Percentiles rank a stretch among this genome's conserved stretches.
These are phyloP conservation scores for Ceratobasidium sp. DNA, from an alignment of 1,284 basidiomycete species.

Conservation along the genomic window DNA sequence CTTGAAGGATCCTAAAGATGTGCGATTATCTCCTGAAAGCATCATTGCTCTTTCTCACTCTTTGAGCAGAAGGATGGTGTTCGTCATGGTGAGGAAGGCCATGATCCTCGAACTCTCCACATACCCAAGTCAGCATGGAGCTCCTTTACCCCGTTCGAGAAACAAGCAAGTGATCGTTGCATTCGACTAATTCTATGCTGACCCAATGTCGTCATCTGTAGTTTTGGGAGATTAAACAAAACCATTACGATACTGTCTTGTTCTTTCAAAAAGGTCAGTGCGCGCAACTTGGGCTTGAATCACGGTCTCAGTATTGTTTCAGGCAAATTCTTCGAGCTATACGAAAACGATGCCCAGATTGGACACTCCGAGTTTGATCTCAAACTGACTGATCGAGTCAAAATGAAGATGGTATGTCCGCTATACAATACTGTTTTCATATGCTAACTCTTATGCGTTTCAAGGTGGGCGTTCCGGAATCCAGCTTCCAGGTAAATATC, in stretches of 20 bases:
- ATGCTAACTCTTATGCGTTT: not conserved
- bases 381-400: slow-evolving; percentile 69
- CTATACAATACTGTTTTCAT: not conserved
- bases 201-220: slow-evolving; percentile 52
- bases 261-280: slow-evolving; percentile 97
- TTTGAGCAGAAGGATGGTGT: slow-evolving; percentile 79
- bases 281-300: slow-evolving; percentile 48
- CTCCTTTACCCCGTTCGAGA: slow-evolving; percentile 94
- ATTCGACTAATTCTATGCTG: not conserved
- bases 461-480: slow-evolving; percentile 95
- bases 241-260: slow-evolving; percentile 90
- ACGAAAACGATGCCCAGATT: slow-evolving; percentile 92
- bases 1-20: slow-evolving; percentile 79
- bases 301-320: slow-evolving; percentile 23
- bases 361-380: slow-evolving; percentile 94
- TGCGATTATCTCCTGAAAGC: slow-evolving; percentile 53
- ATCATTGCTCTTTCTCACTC: not conserved
- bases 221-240: slow-evolving; percentile 98
- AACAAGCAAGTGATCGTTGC: slow-evolving; percentile 65
- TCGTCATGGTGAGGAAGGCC: slow-evolving; percentile 83
- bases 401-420: slow-evolving; percentile 92
- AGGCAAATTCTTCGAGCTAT: slow-evolving; percentile 81
- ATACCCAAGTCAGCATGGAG: slow-evolving; percentile 85
- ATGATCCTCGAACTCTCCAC: slow-evolving; percentile 90
- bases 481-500: slow-evolving; percentile 76